phyloP scores from a whole-genome alignment of 768 basidiomycete genomes.

The Mycena epipterygia region DNA sequence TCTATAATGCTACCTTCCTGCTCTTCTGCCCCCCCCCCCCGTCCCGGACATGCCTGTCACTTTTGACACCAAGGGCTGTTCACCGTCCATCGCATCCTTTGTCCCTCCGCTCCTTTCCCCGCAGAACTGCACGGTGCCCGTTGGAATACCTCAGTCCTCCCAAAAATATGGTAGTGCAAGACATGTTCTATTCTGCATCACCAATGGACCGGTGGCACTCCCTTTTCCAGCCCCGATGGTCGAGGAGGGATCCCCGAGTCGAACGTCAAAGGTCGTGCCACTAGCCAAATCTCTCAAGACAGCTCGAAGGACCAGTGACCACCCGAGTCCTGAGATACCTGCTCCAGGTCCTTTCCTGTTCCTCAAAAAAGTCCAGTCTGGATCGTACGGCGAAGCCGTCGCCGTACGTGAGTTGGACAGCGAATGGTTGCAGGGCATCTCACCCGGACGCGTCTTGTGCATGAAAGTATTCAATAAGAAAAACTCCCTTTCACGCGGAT shows the following conservation, averaged over 20 bases:
- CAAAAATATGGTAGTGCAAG: constrained; percentile 24
- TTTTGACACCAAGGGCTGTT: constrained; percentile 23
- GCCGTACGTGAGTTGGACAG: constrained; percentile 40
- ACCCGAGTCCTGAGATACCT: background rate
- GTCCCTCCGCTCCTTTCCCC: constrained; percentile 21
- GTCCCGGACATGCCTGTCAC: constrained; percentile 25
- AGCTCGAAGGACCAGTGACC: constrained; percentile 10
- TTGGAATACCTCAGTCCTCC: background rate
- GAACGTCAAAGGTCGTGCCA: constrained; percentile 6
- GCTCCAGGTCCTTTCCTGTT: constrained; percentile 48
- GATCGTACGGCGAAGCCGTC: constrained; percentile 28
- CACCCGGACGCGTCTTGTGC: constrained; percentile 51
- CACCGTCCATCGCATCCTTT: constrained; percentile 14
- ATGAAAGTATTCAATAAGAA: constrained; percentile 51
- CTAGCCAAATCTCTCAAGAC: constrained; percentile 1
- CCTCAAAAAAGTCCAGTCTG: constrained; percentile 41
- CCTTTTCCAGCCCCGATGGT: background rate
- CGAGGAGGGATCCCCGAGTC: constrained; percentile 2
- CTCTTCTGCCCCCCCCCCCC: background rate
- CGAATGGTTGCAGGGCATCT: constrained; percentile 23
- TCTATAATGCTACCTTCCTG: background rate
- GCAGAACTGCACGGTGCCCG: constrained; percentile 15
- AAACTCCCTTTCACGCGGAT: constrained; percentile 20
- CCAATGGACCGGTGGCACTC: constrained; percentile 18
- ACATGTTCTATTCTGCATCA: constrained; percentile 28